Conservation (phyloP, 2,329 filamentous ascomycete genomes). For the Mollisiaceae sp. region DNA sequence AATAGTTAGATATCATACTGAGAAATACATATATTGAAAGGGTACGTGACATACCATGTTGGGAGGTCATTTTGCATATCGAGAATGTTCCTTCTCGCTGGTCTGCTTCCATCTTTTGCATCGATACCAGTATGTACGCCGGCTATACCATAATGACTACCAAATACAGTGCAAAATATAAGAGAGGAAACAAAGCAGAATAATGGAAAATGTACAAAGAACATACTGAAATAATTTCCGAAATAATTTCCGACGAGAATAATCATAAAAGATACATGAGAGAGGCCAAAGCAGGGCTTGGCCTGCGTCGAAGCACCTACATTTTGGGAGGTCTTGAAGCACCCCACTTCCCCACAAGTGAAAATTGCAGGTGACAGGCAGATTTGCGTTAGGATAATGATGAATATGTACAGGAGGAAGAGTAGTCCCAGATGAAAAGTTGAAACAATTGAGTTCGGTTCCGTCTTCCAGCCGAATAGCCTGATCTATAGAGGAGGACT, state of each 20-base stretch:
- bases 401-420: neutral
- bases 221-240: too few relatives aligned
- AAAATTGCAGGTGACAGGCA: neutral
- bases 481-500: neutral
- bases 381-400: slow-evolving; percentile 6
- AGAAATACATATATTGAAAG: neutral
- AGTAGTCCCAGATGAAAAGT: neutral
- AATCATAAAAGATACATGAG: neutral
- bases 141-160: slow-evolving; percentile 18
- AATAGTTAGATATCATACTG: neutral
- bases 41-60: slow-evolving; percentile 22
- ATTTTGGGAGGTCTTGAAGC: neutral
- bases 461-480: neutral
- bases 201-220: neutral
- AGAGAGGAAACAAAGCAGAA: neutral
- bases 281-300: neutral
- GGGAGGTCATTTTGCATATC: slow-evolving; percentile 33
- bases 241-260: neutral
- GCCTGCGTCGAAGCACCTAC: neutral
- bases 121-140: slow-evolving; percentile 33
- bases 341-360: neutral
- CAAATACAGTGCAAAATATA: neutral
- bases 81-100: slow-evolving; percentile 33
- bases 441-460: neutral
- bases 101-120: slow-evolving; percentile 26